These are phyloP conservation scores for Sporisorium sorghi DNA, from an alignment of 1,284 basidiomycete species.

Conservation along the genomic window DNA sequence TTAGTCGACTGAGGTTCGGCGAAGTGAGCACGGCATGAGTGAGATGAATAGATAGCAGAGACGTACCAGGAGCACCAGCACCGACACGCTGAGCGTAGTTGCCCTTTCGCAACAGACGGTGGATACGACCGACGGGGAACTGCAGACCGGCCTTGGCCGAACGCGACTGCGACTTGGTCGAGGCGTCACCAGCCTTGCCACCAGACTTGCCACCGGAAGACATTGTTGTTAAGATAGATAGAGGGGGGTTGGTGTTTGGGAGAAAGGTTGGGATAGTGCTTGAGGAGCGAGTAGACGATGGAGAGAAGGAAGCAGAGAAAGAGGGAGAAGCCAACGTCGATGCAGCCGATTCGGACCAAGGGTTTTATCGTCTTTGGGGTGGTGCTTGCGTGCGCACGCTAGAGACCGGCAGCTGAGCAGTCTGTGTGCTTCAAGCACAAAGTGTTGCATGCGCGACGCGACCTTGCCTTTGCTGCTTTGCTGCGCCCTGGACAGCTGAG, in stretches of 20 bases:
- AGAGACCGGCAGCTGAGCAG: neutral
- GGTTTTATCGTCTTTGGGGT: constrained; percentile 42
- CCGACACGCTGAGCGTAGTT: constrained; percentile 85
- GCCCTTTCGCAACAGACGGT: constrained; percentile 89
- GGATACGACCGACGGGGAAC: constrained; percentile 94
- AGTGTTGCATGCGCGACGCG: constrained; percentile 35
- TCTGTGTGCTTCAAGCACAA: neutral
- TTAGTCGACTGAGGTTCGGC: constrained; percentile 14
- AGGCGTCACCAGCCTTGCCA: constrained; percentile 69
- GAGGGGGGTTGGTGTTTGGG: constrained; percentile 28
- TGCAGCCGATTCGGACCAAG: constrained; percentile 34
- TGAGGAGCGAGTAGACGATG: constrained; percentile 34
- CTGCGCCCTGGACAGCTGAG: neutral
- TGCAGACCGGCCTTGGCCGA: constrained; percentile 79
- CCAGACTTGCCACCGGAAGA: constrained; percentile 72
- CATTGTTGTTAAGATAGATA: constrained; percentile 43
- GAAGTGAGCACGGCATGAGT: neutral
- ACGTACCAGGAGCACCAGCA: constrained; percentile 79
- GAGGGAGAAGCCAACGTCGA: constrained; percentile 20
- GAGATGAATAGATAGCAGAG: constrained; percentile 2
- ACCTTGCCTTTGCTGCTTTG: constrained; percentile 5
- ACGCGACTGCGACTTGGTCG: constrained; percentile 76
- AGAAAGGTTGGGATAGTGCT: constrained; percentile 30
- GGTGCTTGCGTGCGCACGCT: constrained; percentile 11
- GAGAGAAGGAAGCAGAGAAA: constrained; percentile 17